A percentile compares a stretch with the other conserved stretches of the same genome.
Conservation (phyloP, 148 eudicot genomes). For the Rhododendron ovatum region DNA sequence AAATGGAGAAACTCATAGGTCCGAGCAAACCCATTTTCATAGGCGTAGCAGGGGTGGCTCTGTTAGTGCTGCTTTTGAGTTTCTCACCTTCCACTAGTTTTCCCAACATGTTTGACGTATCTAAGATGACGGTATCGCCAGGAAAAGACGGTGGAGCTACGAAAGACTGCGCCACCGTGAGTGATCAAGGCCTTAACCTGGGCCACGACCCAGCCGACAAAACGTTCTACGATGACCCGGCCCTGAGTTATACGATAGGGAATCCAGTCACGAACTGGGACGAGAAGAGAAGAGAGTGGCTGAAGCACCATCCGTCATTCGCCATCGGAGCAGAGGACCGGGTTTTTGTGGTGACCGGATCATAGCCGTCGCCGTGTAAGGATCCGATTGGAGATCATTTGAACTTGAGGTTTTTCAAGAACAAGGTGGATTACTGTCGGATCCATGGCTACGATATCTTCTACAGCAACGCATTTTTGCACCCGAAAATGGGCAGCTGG, state of each 20-base stretch:
- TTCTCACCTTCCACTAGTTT: background rate
- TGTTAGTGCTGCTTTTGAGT: background rate
- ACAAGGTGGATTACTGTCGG: constrained; percentile 42
- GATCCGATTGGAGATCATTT: constrained; percentile 25
- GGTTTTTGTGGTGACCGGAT: constrained; percentile 25
- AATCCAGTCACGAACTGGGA: constrained; percentile 27
- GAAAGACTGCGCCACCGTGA: background rate
- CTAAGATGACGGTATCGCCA: too few species aligned
- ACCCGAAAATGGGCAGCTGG: constrained; percentile 38
- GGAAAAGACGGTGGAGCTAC: background rate
- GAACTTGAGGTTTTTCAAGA: constrained; percentile 26
- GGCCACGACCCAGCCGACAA: background rate
- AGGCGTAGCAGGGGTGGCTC: background rate
- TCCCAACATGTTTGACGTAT: background rate
- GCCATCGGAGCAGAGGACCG: constrained; percentile 7
- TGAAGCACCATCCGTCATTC: constrained; percentile 22
- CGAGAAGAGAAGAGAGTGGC: constrained; percentile 26
- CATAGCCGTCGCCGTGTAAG: constrained; percentile 26
- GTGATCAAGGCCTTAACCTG: background rate
- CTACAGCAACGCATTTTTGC: constrained; percentile 31
- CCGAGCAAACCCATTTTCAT: background rate
- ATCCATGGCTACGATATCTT: constrained; percentile 34
- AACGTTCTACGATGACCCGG: constrained; percentile 7
- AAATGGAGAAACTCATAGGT: constrained; percentile 5
- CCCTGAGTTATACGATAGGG: constrained; percentile 15